Conservation (phyloP, 371 early-diverging fungal genomes). For the Cladochytrium tenue region DNA sequence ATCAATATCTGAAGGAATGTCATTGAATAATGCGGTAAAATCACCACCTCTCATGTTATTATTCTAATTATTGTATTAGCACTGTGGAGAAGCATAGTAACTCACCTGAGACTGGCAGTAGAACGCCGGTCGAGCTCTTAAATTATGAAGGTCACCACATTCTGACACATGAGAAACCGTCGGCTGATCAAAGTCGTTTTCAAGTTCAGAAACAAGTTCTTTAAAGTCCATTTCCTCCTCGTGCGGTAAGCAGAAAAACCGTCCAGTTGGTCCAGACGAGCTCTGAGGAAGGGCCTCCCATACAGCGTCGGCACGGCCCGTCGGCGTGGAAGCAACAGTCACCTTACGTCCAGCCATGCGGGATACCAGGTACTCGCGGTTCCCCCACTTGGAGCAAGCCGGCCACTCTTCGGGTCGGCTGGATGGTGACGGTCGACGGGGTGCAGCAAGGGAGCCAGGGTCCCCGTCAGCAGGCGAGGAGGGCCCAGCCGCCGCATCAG, state of each 20-base stretch:
- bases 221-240: slow-evolving; percentile 63
- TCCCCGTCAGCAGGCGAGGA: neutral
- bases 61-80: too few relatives aligned
- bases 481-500: too few relatives aligned
- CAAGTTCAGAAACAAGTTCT: slow-evolving; percentile 32
- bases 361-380: slow-evolving; percentile 56
- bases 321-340: slow-evolving; percentile 63
- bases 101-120: slow-evolving; percentile 53
- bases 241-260: slow-evolving; percentile 68
- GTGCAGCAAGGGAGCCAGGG: too few relatives aligned
- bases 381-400: slow-evolving; percentile 60
- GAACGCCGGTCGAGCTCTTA: too few relatives aligned
- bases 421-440: neutral
- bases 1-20: slow-evolving; percentile 62
- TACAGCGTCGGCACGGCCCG: slow-evolving; percentile 70
- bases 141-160: too few relatives aligned
- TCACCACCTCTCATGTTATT: slow-evolving; percentile 63
- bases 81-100: too few relatives aligned
- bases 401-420: slow-evolving; percentile 50
- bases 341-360: slow-evolving; percentile 51
- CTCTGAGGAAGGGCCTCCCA: too few relatives aligned
- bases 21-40: slow-evolving; percentile 51
- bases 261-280: slow-evolving; percentile 57
- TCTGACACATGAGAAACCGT: too few relatives aligned
- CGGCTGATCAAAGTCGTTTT: too few relatives aligned